Evolutionary conservation across 2,329 filamentous ascomycete species (phyloP), one percentile per base, ranked within the genome.

Genomic region (Penicillium aurantiogriseum): DNA sequence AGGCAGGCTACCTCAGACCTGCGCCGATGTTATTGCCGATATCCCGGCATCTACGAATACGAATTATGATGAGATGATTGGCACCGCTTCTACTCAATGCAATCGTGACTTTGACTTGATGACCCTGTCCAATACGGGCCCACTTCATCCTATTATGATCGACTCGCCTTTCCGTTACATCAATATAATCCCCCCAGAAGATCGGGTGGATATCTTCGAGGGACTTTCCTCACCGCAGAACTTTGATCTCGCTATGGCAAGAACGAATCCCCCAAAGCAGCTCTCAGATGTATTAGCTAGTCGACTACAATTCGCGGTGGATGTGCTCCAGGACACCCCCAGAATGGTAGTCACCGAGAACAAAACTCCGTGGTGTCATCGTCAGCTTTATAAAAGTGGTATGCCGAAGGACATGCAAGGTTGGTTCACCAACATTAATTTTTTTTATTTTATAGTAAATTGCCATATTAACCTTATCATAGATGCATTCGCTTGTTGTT

Each of bases 401-500:
- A 83, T 85, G 81, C 83, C 83, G 1, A 70, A 70, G 31, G 73
- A 68, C 0, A 78, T 85, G 63, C 79, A 84, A 73, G 81, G 80
- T 79, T 63, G 19, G 51, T 8, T 19, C 4, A 38, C 36, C 8
- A 4, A 38, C n/a, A 19, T n/a, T 2, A 19, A 10, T 5, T 19
- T 11, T 11, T 38, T 17, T 15, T 11, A 35, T 35, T 35, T 35
- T 17, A 35, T 17, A 35, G 6, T 13, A 17, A 17, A 35, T 35
- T 35, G 33, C 33, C 6, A 17, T 35, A 17, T 13, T 35, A 35
- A 35, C 15, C 11, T 35, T 35, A 58, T 10, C 3, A 5, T 47
- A 83, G 83, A 85, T 60, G 82, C 80, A 0, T 73, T 81, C 58
- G 77, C 82, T 4, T 77, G 79, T 27, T 85, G 83, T 64, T 81